Evolutionary conservation across 2,329 filamentous ascomycete genomes (phyloP).

Genomic region (Sporothrix brasiliensis): DNA sequence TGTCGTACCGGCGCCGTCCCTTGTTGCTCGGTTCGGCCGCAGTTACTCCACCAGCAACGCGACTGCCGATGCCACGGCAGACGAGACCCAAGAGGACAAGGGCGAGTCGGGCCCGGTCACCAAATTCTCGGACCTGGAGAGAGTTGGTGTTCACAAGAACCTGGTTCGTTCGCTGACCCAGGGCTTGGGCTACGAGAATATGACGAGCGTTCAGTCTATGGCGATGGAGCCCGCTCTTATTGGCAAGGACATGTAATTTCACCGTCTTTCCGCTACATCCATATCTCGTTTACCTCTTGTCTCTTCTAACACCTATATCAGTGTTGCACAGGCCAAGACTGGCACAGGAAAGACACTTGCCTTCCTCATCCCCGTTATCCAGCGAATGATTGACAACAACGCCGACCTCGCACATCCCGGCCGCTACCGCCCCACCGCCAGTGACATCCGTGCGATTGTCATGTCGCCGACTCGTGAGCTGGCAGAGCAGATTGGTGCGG

Average conservation of each 20-base stretch:
- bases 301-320: conserved; percentile 42
- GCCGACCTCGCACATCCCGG: conserved; percentile 58
- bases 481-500: conserved; percentile 76
- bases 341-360: conserved; percentile 96
- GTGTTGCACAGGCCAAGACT: conserved; percentile 91
- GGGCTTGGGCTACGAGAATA: conserved; percentile 74
- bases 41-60: conserved; percentile 29
- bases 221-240: conserved; percentile 80
- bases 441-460: conserved; percentile 70
- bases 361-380: conserved; percentile 83
- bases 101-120: conserved; percentile 25
- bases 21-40: conserved; percentile 24
- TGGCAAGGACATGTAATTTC: conserved; percentile 77
- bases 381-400: conserved; percentile 71
- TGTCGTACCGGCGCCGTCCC: conserved; percentile 1
- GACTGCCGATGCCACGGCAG: background rate
- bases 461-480: conserved; percentile 81
- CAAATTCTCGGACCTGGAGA: conserved; percentile 50
- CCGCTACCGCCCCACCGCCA: conserved; percentile 47
- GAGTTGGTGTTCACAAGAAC: conserved; percentile 60
- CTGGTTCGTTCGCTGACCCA: conserved; percentile 70
- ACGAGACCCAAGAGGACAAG: background rate
- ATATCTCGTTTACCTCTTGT: background rate
- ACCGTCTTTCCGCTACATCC: background rate
- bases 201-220: conserved; percentile 89